Evolutionary conservation across 805 yeast species (phyloP).

Genomic region (Zygoascus ofunaensis): DNA sequence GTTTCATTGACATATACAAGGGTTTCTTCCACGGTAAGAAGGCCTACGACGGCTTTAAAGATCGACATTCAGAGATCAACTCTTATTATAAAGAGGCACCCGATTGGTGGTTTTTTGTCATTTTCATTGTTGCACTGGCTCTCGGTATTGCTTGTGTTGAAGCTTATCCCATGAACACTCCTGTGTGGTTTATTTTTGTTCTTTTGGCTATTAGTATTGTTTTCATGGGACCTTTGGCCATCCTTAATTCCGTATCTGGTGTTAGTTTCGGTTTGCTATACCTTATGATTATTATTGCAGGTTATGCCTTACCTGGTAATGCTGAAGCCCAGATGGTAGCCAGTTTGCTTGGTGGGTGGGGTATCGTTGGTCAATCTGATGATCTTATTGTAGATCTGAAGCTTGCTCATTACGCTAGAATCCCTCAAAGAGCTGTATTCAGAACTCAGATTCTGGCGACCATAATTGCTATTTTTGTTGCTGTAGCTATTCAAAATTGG

Average conservation of each 20-base stretch:
- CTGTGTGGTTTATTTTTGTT: slow-evolving; percentile 54
- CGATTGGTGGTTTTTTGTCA: slow-evolving; percentile 57
- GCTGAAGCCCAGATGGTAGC: slow-evolving; percentile 54
- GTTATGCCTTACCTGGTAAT: slow-evolving; percentile 57
- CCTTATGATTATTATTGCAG: slow-evolving; percentile 53
- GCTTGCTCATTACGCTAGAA: slow-evolving; percentile 48
- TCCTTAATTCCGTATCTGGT: slow-evolving; percentile 53
- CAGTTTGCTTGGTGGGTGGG: slow-evolving; percentile 51
- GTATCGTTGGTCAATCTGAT: slow-evolving; percentile 37
- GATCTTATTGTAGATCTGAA: slow-evolving; percentile 49
- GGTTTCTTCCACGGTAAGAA: slow-evolving; percentile 1
- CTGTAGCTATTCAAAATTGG: slow-evolving; percentile 24
- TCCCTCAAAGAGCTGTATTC: slow-evolving; percentile 51
- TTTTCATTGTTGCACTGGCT: slow-evolving; percentile 36
- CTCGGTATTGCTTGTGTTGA: slow-evolving; percentile 37
- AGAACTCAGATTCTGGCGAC: slow-evolving; percentile 30
- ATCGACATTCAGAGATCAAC: slow-evolving; percentile 33
- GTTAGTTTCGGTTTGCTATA: slow-evolving; percentile 49
- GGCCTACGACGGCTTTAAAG: slow-evolving; percentile 26
- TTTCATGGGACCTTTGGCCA: slow-evolving; percentile 53
- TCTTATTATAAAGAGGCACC: slow-evolving; percentile 58
- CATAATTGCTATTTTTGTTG: slow-evolving; percentile 3
- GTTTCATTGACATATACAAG: slow-evolving; percentile 18
- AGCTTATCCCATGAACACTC: slow-evolving; percentile 38
- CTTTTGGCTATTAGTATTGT: slow-evolving; percentile 44